phyloP scores from a whole-genome alignment of 2,329 filamentous ascomycete genomes.

The Didymella keratinophila region DNA sequence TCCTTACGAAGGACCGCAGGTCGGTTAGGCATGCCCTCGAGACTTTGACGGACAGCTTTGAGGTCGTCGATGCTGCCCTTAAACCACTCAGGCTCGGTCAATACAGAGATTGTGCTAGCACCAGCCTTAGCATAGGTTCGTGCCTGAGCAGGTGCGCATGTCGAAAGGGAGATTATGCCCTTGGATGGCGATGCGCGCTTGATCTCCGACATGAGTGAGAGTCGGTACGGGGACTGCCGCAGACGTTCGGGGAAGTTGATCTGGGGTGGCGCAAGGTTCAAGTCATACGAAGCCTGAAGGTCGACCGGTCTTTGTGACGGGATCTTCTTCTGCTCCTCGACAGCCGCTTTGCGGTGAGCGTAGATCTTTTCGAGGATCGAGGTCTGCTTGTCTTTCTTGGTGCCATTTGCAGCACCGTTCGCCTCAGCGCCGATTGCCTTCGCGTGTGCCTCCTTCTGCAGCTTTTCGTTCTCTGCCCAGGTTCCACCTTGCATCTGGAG shows the following conservation, averaged over 20 bases:
- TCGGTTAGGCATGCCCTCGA: slow-evolving; percentile 90
- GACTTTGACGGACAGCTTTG: slow-evolving; percentile 81
- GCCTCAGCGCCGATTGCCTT: slow-evolving; percentile 44
- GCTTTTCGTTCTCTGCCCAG: slow-evolving; percentile 79
- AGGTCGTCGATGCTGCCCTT: slow-evolving; percentile 97
- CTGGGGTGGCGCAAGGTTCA: slow-evolving; percentile 84
- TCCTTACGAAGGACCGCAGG: slow-evolving; percentile 94
- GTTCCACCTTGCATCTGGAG: slow-evolving; percentile 86
- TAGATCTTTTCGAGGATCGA: slow-evolving; percentile 95
- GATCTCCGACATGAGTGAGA: slow-evolving; percentile 97
- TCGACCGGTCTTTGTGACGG: slow-evolving; percentile 85
- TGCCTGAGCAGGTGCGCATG: slow-evolving; percentile 89
- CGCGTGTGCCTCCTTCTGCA: slow-evolving; percentile 52
- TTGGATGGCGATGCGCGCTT: slow-evolving; percentile 97
- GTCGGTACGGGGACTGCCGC: slow-evolving; percentile 80
- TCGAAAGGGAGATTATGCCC: slow-evolving; percentile 86
- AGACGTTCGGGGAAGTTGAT: slow-evolving; percentile 82
- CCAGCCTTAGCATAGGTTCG: slow-evolving; percentile 91
- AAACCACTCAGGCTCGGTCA: slow-evolving; percentile 99
- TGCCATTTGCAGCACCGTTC: slow-evolving; percentile 32
- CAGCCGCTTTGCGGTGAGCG: slow-evolving; percentile 75
- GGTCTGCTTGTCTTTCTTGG: slow-evolving; percentile 66
- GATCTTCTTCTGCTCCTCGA: slow-evolving; percentile 81
- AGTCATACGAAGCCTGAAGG: slow-evolving; percentile 83
- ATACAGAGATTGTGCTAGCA: slow-evolving; percentile 96